Conservation (phyloP, 495 filamentous ascomycete species). For the Thozetella sp. region DNA sequence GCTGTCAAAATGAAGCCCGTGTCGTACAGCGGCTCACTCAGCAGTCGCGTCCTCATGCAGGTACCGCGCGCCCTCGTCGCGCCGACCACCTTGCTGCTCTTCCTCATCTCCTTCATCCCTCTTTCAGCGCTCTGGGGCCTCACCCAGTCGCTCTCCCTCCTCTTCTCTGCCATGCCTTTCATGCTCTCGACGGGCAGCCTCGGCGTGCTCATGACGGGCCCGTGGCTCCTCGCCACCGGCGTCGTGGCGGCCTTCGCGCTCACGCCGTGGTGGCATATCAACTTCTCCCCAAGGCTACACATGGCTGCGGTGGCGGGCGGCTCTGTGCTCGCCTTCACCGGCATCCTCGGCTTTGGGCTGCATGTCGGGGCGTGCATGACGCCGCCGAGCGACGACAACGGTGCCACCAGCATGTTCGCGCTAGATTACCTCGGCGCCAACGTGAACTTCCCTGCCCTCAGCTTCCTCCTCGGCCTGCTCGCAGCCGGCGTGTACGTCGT, state of each 20-base stretch:
- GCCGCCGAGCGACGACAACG: constrained; percentile 11
- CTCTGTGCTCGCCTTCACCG: constrained; percentile 34
- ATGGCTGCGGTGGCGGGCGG: constrained; percentile 29
- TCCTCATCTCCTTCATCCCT: constrained; percentile 41
- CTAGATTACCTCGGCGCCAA: constrained; percentile 20
- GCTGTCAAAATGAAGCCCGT: constrained; percentile 36
- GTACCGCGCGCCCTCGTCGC: constrained; percentile 43
- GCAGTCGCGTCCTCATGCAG: constrained; percentile 29
- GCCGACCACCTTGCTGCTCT: constrained; percentile 42
- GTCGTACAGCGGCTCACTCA: constrained; percentile 27
- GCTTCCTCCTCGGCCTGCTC: constrained; percentile 40
- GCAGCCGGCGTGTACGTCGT: constrained; percentile 32
- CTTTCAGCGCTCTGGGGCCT: constrained; percentile 43
- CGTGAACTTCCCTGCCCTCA: constrained; percentile 34
- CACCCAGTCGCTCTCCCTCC: constrained; percentile 38
- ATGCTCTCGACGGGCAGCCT: constrained; percentile 33
- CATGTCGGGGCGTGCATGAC: constrained; percentile 36
- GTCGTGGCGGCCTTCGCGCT: constrained; percentile 23
- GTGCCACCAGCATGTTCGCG: constrained; percentile 22
- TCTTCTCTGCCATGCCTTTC: constrained; percentile 47
- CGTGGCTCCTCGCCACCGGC: constrained; percentile 35
- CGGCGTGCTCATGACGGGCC: constrained; percentile 41
- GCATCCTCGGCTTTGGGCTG: constrained; percentile 39
- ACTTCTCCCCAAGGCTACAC: constrained; percentile 27
- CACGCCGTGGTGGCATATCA: constrained; percentile 13